Percentiles rank a stretch among this genome's conserved stretches.
Conservation (phyloP, 176 grass and related monocot genomes). For the Phoenix roebelenii region DNA sequence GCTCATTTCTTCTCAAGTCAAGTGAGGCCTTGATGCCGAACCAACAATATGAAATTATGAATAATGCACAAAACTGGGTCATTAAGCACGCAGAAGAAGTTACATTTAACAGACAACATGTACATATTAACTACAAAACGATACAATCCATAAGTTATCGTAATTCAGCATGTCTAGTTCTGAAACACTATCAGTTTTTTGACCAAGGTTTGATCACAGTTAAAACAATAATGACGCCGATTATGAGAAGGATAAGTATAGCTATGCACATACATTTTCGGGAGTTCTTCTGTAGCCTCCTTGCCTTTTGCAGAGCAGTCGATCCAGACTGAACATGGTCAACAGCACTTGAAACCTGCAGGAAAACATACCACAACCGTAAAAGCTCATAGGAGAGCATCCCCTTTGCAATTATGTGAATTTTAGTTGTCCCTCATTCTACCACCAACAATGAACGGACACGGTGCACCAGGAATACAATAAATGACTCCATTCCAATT, state of each 20-base stretch:
- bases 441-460: constrained; percentile 1
- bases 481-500: no score
- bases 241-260: constrained; percentile 53
- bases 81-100: no score
- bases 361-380: background rate
- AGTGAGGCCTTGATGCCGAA: no score
- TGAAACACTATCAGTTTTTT: constrained; percentile 2
- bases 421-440: background rate
- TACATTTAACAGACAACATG: no score
- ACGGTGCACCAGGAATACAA: no score
- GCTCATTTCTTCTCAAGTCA: no score
- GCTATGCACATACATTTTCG: constrained; percentile 67
- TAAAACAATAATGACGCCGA: constrained; percentile 30
- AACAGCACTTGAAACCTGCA: constrained; percentile 50
- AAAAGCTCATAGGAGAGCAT: background rate
- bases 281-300: constrained; percentile 47
- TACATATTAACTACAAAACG: no score
- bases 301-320: constrained; percentile 41
- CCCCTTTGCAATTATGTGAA: no score
- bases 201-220: constrained; percentile 42
- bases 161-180: no score
- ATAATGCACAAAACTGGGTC: no score
- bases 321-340: constrained; percentile 42
- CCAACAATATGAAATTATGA: no score
- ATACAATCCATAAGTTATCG: no score